Conservation (phyloP, 2,329 filamentous ascomycete genomes). For the Epichloe sibirici region DNA sequence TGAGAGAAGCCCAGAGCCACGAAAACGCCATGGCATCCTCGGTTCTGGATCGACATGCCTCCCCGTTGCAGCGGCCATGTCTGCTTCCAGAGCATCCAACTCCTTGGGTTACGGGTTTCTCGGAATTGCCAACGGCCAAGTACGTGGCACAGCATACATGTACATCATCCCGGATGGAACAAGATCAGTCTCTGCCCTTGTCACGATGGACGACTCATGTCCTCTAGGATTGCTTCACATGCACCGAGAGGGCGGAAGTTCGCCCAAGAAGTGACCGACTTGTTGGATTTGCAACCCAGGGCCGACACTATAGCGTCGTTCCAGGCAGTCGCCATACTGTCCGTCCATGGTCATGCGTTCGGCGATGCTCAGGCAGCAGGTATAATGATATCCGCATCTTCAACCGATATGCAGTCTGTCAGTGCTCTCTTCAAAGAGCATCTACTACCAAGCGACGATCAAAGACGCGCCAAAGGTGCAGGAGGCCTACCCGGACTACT, state of each 20-base stretch:
- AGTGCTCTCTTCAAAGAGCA: neutral
- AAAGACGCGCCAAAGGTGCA: neutral
- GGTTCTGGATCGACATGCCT: neutral
- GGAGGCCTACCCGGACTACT: constrained; percentile 6
- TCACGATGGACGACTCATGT: constrained; percentile 11
- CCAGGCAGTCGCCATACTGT: constrained; percentile 11
- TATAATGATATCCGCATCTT: neutral
- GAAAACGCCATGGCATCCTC: neutral
- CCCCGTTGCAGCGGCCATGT: neutral
- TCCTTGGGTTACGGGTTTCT: neutral
- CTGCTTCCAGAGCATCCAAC: neutral
- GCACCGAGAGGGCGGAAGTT: neutral
- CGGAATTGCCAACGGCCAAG: neutral
- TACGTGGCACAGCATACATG: neutral
- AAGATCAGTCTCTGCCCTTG: constrained; percentile 5
- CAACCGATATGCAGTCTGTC: neutral
- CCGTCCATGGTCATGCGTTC: constrained; percentile 8
- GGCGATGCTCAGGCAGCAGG: neutral
- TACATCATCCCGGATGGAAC: neutral
- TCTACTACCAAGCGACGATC: neutral
- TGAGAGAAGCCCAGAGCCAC: neutral
- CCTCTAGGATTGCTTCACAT: neutral
- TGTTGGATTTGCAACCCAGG: neutral
- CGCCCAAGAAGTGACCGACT: neutral
- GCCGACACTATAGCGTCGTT: constrained; percentile 7